Evolutionary conservation across 441 rosid species (phyloP).

Genomic region (Populus tomentosa): DNA sequence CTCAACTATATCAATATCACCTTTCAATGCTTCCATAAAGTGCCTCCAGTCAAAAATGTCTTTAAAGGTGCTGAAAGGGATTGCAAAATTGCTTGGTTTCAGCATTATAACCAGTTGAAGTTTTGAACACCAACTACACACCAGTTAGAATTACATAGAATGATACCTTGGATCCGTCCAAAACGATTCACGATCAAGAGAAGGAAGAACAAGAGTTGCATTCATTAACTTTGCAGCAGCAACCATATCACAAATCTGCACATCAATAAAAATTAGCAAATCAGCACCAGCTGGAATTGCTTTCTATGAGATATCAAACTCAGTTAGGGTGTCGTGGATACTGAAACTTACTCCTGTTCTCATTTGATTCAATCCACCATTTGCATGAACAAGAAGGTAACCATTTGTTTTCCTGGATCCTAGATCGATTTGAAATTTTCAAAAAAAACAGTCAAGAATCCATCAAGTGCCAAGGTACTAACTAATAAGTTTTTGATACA

Average conservation of each 20-base stretch:
- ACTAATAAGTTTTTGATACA: neutral
- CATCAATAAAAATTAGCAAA: neutral
- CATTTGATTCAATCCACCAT: conserved; percentile 98
- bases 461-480: neutral
- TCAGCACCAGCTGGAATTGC: neutral
- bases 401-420: conserved; percentile 63
- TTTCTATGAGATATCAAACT: neutral
- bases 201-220: conserved; percentile 93
- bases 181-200: conserved; percentile 84
- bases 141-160: neutral
- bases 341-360: conserved; percentile 74
- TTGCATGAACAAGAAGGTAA: conserved; percentile 80
- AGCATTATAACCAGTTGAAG: neutral
- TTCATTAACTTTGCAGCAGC: conserved; percentile 94
- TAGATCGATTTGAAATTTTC: conserved; percentile 13
- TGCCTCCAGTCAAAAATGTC: conserved; percentile 95
- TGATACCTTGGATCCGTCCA: conserved; percentile 94
- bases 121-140: too few species aligned
- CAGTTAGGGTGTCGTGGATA: neutral
- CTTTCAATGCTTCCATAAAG: conserved; percentile 65
- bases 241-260: conserved; percentile 96
- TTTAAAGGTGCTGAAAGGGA: conserved; percentile 65
- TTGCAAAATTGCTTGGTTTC: neutral
- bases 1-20: conserved; percentile 71
- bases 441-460: neutral